Conservation (phyloP, 2,329 filamentous ascomycete genomes). For the Paracoccidioides lutzii region DNA sequence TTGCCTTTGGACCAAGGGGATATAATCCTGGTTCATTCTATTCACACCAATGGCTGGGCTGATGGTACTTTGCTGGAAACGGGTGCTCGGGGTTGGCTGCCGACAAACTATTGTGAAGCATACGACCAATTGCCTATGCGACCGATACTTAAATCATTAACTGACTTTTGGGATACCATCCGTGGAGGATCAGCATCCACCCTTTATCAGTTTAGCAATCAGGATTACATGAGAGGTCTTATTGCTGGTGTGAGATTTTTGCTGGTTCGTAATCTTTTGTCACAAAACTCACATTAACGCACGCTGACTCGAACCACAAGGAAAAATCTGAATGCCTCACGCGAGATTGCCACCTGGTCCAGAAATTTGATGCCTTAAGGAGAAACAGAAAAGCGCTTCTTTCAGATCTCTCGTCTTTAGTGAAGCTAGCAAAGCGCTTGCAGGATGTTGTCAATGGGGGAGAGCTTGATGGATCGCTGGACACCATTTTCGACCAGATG, state of each 20-base stretch:
- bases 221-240: constrained; percentile 87
- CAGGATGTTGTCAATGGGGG: constrained; percentile 55
- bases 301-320: constrained; percentile 34
- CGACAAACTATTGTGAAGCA: constrained; percentile 94
- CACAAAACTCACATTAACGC: background rate
- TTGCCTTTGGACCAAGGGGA: constrained; percentile 81
- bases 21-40: constrained; percentile 84
- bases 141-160: constrained; percentile 69
- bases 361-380: constrained; percentile 61
- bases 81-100: constrained; percentile 84
- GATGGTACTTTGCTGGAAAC: constrained; percentile 82
- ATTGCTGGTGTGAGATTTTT: constrained; percentile 87
- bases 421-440: constrained; percentile 76
- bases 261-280: constrained; percentile 48
- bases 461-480: constrained; percentile 28
- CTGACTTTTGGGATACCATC: constrained; percentile 86
- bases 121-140: constrained; percentile 84
- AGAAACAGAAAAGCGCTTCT: constrained; percentile 75
- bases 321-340: constrained; percentile 82
- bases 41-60: constrained; percentile 97
- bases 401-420: constrained; percentile 76
- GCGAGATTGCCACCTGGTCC: constrained; percentile 62
- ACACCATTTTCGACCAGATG: constrained; percentile 69
- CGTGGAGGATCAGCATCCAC: constrained; percentile 64
- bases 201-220: constrained; percentile 67